Evolutionary conservation across 208 protist genomes (phyloP).

Genomic region (Trichomonas tenax): DNA sequence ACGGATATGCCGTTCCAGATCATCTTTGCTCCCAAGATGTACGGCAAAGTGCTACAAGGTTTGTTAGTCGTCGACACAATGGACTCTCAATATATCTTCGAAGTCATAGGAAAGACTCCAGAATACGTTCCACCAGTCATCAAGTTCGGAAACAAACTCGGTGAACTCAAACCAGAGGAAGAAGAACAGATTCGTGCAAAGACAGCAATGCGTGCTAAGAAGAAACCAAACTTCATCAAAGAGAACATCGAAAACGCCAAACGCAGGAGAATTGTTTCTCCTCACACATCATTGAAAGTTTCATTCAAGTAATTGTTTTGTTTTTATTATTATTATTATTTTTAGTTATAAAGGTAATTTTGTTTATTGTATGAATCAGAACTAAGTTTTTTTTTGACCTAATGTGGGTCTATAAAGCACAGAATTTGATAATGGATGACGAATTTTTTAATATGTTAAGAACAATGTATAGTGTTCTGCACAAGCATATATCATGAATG

Average conservation of each 20-base stretch:
- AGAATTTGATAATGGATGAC: too few relatives aligned
- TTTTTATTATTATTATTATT: not conserved
- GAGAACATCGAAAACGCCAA: not conserved
- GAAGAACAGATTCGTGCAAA: not conserved
- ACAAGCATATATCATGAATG: too few relatives aligned
- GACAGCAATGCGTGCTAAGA: not conserved
- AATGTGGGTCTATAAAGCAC: too few relatives aligned
- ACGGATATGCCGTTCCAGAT: not conserved
- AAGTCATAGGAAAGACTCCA: not conserved
- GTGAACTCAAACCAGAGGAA: not conserved
- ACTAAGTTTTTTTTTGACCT: too few relatives aligned
- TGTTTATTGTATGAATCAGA: too few relatives aligned
- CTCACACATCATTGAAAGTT: not conserved
- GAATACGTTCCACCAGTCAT: not conserved
- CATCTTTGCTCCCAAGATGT: constrained; percentile 10
- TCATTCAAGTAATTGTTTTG: not conserved
- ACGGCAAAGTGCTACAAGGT: not conserved
- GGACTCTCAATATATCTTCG: not conserved
- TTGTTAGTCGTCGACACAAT: not conserved
- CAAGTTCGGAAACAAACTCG: not conserved
- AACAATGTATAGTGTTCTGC: too few relatives aligned
- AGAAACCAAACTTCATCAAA: not conserved
- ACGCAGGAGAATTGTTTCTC: not conserved
- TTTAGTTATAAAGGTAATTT: not conserved
- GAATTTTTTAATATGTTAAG: too few relatives aligned